These are phyloP conservation scores for Fusarium napiforme DNA, from an alignment of 2,329 filamentous ascomycete genomes.

Conservation along the genomic window DNA sequence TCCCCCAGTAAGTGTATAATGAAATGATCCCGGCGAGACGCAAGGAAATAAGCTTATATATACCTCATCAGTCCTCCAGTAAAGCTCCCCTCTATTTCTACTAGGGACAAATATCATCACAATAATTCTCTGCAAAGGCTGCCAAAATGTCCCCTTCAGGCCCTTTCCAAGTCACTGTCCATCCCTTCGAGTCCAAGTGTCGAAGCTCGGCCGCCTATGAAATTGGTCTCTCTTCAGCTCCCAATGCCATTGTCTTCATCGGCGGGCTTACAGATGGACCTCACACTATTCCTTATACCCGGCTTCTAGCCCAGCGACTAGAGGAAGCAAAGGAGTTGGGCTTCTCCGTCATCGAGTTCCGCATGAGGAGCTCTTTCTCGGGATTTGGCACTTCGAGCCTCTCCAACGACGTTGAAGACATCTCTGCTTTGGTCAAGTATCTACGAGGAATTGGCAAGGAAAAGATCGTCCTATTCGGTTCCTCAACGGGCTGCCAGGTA, in stretches of 20 bases:
- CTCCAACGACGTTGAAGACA: slow-evolving; percentile 63
- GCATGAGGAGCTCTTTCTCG: slow-evolving; percentile 64
- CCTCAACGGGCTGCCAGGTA: slow-evolving; percentile 69
- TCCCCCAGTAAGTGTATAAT: background rate
- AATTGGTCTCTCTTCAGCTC: slow-evolving; percentile 52
- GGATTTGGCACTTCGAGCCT: slow-evolving; percentile 64
- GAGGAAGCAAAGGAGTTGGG: slow-evolving; percentile 51
- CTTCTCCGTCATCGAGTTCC: slow-evolving; percentile 68
- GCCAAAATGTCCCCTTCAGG: slow-evolving; percentile 42
- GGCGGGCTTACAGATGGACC: slow-evolving; percentile 77
- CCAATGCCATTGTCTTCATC: slow-evolving; percentile 74
- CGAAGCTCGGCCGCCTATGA: slow-evolving; percentile 60
- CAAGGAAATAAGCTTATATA: slow-evolving; percentile 16
- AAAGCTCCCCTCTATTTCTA: background rate
- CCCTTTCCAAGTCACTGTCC: slow-evolving; percentile 58
- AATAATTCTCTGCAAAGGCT: background rate
- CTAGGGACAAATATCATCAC: background rate
- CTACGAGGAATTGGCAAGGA: slow-evolving; percentile 61
- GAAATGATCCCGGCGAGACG: background rate
- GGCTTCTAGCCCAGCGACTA: slow-evolving; percentile 58
- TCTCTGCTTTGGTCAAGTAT: slow-evolving; percentile 64
- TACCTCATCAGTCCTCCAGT: slow-evolving; percentile 7
- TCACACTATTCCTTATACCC: slow-evolving; percentile 70
- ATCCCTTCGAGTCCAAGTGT: slow-evolving; percentile 57
- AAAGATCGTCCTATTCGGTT: slow-evolving; percentile 66